Evolutionary conservation across 805 yeast genomes (phyloP).

Genomic region (Starmera pachycereana): DNA sequence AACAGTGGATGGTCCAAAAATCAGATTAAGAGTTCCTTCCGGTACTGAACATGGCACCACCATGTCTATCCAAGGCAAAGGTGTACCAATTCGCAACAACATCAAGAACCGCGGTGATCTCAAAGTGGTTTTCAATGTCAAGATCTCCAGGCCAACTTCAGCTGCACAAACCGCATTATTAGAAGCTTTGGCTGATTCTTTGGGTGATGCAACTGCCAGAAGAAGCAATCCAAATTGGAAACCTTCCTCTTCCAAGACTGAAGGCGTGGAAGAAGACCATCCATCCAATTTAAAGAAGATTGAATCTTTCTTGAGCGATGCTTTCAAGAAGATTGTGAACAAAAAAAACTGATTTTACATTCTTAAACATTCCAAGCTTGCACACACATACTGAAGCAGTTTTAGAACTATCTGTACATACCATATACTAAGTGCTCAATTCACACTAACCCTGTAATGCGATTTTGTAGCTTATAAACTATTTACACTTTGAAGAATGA

Average conservation of each 20-base stretch:
- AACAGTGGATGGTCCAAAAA: constrained; percentile 68
- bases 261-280: constrained; percentile 17
- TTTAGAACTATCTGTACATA: too few relatives aligned
- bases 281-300: constrained; percentile 42
- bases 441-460: too few relatives aligned
- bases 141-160: constrained; percentile 62
- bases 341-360: constrained; percentile 5
- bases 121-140: constrained; percentile 63
- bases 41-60: constrained; percentile 75
- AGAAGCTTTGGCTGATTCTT: constrained; percentile 91
- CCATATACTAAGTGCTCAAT: too few relatives aligned
- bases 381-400: too few relatives aligned
- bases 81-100: constrained; percentile 59
- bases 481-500: too few relatives aligned
- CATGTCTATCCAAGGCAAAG: constrained; percentile 74
- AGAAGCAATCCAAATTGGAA: constrained; percentile 29
- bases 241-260: not conserved
- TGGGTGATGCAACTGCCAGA: constrained; percentile 71
- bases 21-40: constrained; percentile 70
- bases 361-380: not conserved
- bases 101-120: constrained; percentile 65
- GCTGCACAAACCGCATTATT: constrained; percentile 81
- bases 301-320: constrained; percentile 40
- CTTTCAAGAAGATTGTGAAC: constrained; percentile 32
- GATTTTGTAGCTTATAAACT: too few relatives aligned